phyloP scores from a whole-genome alignment of 768 basidiomycete species.

The Lactarius tabidus region DNA sequence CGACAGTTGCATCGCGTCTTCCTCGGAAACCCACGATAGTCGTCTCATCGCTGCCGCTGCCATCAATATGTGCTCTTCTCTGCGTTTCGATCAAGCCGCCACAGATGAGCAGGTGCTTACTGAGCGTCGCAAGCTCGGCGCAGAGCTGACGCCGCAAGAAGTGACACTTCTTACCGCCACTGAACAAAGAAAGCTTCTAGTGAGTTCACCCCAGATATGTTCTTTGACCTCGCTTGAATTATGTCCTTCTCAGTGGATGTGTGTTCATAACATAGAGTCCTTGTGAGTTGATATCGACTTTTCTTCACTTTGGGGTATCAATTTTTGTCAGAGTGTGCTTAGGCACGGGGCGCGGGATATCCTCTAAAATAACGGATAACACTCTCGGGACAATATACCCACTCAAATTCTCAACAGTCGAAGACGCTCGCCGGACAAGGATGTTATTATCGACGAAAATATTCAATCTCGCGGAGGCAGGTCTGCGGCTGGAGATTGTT shows the following conservation, averaged over 20 bases:
- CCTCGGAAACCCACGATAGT: conserved; percentile 36
- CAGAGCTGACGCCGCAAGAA: conserved; percentile 12
- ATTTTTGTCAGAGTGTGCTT: conserved; percentile 19
- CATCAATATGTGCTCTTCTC: conserved; percentile 45
- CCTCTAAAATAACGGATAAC: conserved; percentile 5
- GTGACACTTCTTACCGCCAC: background rate
- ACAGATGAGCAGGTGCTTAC: conserved; percentile 14
- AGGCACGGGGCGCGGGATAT: conserved; percentile 24
- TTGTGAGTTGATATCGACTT: conserved; percentile 7
- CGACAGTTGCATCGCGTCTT: conserved; percentile 29
- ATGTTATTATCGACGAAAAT: conserved; percentile 18
- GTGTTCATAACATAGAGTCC: conserved; percentile 24
- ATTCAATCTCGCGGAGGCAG: conserved; percentile 20
- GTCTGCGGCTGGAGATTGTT: conserved; percentile 15
- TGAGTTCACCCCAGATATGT: background rate
- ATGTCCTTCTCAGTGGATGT: conserved; percentile 17
- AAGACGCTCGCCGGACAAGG: conserved; percentile 18
- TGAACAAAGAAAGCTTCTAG: conserved; percentile 11
- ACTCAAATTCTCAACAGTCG: conserved; percentile 17
- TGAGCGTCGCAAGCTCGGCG: conserved; percentile 14
- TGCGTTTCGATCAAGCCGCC: conserved; percentile 33
- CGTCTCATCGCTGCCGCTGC: conserved; percentile 41
- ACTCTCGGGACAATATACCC: conserved; percentile 2
- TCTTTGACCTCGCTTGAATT: background rate
- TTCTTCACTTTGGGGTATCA: background rate